A percentile compares a stretch with the other conserved stretches of the same genome.
These are phyloP conservation scores for Aspergillus coremiiformis DNA, from an alignment of 495 filamentous ascomycete genomes.

Conservation along the genomic window DNA sequence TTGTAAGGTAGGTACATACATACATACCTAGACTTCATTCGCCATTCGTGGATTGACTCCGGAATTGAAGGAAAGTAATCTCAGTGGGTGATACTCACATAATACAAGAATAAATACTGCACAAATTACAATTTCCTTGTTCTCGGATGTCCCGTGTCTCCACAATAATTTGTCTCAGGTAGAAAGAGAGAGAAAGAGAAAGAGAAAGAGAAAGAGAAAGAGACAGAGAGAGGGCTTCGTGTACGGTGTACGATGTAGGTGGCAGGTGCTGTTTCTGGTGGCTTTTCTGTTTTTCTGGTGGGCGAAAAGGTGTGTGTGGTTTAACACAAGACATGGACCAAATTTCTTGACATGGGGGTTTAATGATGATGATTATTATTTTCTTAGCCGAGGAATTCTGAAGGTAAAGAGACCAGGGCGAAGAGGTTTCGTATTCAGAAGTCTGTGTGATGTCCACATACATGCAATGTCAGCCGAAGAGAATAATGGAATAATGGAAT, in stretches of 20 bases:
- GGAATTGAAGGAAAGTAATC: no score
- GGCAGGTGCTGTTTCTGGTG: background rate
- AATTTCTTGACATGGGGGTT: background rate
- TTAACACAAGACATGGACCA: background rate
- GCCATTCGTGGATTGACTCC: no score
- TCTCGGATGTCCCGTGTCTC: slow-evolving; percentile 5
- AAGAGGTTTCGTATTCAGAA: no score
- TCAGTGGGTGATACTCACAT: background rate
- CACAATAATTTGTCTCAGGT: slow-evolving; percentile 9
- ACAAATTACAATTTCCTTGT: background rate
- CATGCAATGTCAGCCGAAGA: no score
- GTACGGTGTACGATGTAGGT: background rate
- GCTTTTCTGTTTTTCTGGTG: background rate
- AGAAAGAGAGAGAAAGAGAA: no score
- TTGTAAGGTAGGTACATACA: no score
- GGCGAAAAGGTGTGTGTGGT: background rate
- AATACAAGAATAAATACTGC: background rate
- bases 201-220: no score
- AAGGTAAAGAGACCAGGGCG: no score
- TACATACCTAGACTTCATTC: no score
- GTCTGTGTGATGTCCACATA: no score
- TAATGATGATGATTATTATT: background rate
- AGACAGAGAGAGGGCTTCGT: background rate
- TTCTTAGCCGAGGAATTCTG: background rate
- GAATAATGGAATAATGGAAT: no score